These are phyloP conservation scores for Chlorella sp. DNA, from an alignment of 139 green algal species.

Conservation along the genomic window DNA sequence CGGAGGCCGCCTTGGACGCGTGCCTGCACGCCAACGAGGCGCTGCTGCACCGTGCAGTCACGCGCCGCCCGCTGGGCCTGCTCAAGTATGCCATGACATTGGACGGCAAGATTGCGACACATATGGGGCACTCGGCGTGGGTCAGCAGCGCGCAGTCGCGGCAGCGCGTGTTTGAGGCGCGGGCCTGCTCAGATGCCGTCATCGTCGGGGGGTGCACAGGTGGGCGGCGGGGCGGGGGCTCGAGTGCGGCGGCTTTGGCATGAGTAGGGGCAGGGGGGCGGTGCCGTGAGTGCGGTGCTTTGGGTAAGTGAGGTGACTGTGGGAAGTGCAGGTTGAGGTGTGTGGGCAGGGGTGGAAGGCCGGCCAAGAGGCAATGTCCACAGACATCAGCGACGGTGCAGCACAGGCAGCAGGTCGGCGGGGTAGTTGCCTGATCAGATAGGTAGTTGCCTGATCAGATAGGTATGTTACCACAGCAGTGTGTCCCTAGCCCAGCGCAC, in stretches of 20 bases:
- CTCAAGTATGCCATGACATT: constrained; percentile 99
- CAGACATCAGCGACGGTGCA: no score
- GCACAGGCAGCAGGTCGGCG: neutral
- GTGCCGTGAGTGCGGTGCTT: no score
- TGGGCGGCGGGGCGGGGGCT: neutral
- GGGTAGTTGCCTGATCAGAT: neutral
- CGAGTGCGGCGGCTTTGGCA: neutral
- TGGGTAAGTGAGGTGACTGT: no score
- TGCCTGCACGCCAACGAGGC: constrained; percentile 86
- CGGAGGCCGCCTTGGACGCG: constrained; percentile 51
- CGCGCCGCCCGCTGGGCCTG: constrained; percentile 76
- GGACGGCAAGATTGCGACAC: constrained; percentile 98
- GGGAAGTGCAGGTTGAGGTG: no score
- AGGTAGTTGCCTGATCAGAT: neutral
- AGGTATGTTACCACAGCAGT: no score
- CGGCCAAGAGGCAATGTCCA: no score
- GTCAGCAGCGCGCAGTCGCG: constrained; percentile 80
- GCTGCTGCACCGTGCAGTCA: constrained; percentile 81
- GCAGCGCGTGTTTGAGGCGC: constrained; percentile 83
- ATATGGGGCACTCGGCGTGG: constrained; percentile 93
- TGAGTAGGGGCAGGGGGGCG: neutral
- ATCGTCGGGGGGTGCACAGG: constrained; percentile 95
- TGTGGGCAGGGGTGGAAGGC: neutral
- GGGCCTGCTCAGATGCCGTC: constrained; percentile 85
- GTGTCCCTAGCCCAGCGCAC: no score